These are phyloP conservation scores for Dactylellina cionopaga DNA, from an alignment of 2,329 filamentous ascomycete species.

Conservation along the genomic window DNA sequence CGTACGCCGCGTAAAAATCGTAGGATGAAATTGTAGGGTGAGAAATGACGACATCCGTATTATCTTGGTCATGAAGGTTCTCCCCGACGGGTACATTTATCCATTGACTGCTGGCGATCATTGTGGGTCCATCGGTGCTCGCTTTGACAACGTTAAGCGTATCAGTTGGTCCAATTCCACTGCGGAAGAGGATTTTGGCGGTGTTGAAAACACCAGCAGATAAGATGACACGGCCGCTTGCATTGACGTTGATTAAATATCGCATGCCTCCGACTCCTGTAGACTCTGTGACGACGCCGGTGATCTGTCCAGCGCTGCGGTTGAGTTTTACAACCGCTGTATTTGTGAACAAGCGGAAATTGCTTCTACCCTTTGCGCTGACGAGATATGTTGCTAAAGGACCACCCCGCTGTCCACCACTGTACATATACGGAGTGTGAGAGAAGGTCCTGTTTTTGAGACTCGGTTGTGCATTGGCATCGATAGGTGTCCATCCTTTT, in stretches of 20 bases:
- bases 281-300: constrained; percentile 72
- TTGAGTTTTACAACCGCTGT: constrained; percentile 75
- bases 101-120: constrained; percentile 67
- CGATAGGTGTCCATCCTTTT: constrained; percentile 72
- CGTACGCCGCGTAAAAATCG: constrained; percentile 72
- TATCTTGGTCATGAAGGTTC: constrained; percentile 71
- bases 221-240: constrained; percentile 73
- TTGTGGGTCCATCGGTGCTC: constrained; percentile 64
- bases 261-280: constrained; percentile 68
- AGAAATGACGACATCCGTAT: constrained; percentile 67
- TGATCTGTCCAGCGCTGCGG: constrained; percentile 70
- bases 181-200: constrained; percentile 74
- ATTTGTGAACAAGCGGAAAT: constrained; percentile 75
- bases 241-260: constrained; percentile 69
- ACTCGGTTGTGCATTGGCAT: constrained; percentile 69
- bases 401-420: constrained; percentile 73
- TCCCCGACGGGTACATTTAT: constrained; percentile 70
- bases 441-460: constrained; percentile 74
- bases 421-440: constrained; percentile 74
- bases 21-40: constrained; percentile 69
- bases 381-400: constrained; percentile 78
- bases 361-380: constrained; percentile 68
- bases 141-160: constrained; percentile 66
- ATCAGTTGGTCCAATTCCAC: constrained; percentile 72
- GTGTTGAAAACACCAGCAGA: constrained; percentile 76